Base-by-base conservation (phyloP, 805 yeast species). In the Nakazawaea wickerhamii region DNA sequence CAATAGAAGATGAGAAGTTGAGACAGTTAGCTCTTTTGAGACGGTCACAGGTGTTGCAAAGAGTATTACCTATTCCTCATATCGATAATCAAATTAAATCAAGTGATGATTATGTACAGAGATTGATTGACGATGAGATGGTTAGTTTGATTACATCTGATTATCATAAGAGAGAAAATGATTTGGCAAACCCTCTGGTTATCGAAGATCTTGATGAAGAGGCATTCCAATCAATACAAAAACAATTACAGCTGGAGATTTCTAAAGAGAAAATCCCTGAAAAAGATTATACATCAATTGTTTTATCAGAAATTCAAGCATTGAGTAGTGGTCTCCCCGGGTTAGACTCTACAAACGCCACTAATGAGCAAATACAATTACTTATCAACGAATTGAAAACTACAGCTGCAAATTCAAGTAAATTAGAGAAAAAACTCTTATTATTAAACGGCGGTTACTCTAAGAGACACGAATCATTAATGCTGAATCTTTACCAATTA, bases 11-110 rank as follows among this genome's bases (percentile, higher is more conserved):
- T 13, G 35, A 30, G 9, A 34, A 37, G 23, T 38, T 27, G 10
- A 13, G 6, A 11, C 36, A 46, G n/a, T 43, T 48, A 21, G 37
- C 49, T 1, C 46, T 61, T 27, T 49, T 61, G 6, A 55, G 77
- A 30, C 52, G 77, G 37, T 72, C 83, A 0, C 68, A 62, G 44
- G 79, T 64, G 1, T 57, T 75, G 1, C 76, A 72, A 50, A 55
- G 58, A 38, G 72, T 65, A 0, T 60, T 79, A 7, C 62, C 65
- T 0, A 60, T 73, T 11, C 51, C 49, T 11, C 21, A 14, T 27
- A 30, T 40, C 8, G 19, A 19, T 18, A 27, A 19, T 3, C 30
- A 19, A 5, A 38, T 30, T 14, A 21, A 18, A 18, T 34, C 41
- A 33, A 30, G 13, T 10, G 15, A n/a, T 13, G 26, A 33, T 41